phyloP scores from a whole-genome alignment of 371 early-diverging fungal genomes.

The Syncephalastrum racemosum region DNA sequence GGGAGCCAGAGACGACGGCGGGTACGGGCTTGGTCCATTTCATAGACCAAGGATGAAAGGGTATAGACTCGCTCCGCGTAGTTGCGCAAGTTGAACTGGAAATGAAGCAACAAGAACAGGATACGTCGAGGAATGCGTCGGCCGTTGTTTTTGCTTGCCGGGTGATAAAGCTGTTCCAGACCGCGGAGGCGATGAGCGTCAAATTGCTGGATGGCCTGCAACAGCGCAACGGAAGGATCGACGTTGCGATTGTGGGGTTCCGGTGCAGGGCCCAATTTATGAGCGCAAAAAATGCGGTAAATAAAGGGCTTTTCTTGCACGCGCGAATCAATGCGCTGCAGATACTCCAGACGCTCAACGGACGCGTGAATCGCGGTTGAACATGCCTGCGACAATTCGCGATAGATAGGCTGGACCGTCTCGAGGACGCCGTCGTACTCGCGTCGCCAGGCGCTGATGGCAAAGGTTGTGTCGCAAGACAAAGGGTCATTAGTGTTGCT shows the following conservation, averaged over 20 bases:
- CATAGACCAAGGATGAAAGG: slow-evolving; percentile 38
- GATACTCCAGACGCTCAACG: slow-evolving; percentile 25
- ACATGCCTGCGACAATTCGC: slow-evolving; percentile 37
- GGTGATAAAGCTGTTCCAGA: slow-evolving; percentile 25
- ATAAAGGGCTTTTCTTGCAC: slow-evolving; percentile 32
- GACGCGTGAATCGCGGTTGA: slow-evolving; percentile 31
- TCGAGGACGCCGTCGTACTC: slow-evolving; percentile 15
- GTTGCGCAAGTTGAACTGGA: slow-evolving; percentile 43
- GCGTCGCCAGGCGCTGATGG: slow-evolving; percentile 16
- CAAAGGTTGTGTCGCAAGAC: background rate
- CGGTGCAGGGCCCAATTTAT: slow-evolving; percentile 9
- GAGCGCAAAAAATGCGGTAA: slow-evolving; percentile 20
- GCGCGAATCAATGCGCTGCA: slow-evolving; percentile 37
- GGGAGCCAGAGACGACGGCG: slow-evolving; percentile 32
- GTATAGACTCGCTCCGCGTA: slow-evolving; percentile 46
- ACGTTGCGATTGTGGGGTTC: slow-evolving; percentile 13
- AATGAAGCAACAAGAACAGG: slow-evolving; percentile 38
- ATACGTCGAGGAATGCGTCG: slow-evolving; percentile 33
- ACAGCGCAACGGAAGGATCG: slow-evolving; percentile 33
- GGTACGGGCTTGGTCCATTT: slow-evolving; percentile 31
- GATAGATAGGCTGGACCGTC: slow-evolving; percentile 20
- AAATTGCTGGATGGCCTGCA: slow-evolving; percentile 33
- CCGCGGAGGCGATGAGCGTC: slow-evolving; percentile 33
- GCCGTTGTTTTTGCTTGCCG: slow-evolving; percentile 5
- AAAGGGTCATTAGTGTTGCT: no score